A percentile compares a stretch with the other conserved stretches of the same genome.
Conservation (phyloP, 108 stramenopile genomes). For the Cyclotella atomus region DNA sequence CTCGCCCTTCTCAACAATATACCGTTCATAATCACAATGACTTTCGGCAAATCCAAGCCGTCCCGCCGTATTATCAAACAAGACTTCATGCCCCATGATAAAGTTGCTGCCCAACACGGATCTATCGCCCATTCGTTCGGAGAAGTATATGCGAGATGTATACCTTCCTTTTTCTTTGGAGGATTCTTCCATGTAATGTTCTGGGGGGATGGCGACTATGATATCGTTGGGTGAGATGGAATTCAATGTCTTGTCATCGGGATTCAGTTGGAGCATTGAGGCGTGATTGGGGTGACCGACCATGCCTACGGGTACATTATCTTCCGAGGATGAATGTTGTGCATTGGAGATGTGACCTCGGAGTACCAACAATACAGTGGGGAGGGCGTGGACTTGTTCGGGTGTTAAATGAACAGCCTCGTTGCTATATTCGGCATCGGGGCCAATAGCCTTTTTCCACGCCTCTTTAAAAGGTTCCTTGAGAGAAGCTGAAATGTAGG, state of each 20-base stretch:
- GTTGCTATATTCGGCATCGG: conserved; percentile 37
- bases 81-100: conserved; percentile 89
- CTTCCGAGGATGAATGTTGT: neutral
- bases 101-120: conserved; percentile 88
- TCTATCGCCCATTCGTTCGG: conserved; percentile 62
- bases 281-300: conserved; percentile 21
- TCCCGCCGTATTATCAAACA: conserved; percentile 75
- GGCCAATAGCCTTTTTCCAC: conserved; percentile 21
- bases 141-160: conserved; percentile 71
- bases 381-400: conserved; percentile 63
- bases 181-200: conserved; percentile 82
- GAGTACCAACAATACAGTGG: conserved; percentile 70
- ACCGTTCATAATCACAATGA: conserved; percentile 48
- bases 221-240: conserved; percentile 49
- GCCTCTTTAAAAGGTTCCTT: conserved; percentile 26
- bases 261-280: conserved; percentile 18
- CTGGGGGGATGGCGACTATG: conserved; percentile 77
- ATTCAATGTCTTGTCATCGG: conserved; percentile 3
- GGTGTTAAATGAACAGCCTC: conserved; percentile 44
- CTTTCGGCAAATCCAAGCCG: conserved; percentile 67
- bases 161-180: conserved; percentile 41
- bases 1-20: conserved; percentile 16
- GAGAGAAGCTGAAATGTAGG: conserved; percentile 40
- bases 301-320: conserved; percentile 18
- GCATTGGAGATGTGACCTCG: conserved; percentile 19